These are phyloP conservation scores for Debaryomyces coudertii DNA, from an alignment of 1,139 yeast species.

Conservation along the genomic window DNA sequence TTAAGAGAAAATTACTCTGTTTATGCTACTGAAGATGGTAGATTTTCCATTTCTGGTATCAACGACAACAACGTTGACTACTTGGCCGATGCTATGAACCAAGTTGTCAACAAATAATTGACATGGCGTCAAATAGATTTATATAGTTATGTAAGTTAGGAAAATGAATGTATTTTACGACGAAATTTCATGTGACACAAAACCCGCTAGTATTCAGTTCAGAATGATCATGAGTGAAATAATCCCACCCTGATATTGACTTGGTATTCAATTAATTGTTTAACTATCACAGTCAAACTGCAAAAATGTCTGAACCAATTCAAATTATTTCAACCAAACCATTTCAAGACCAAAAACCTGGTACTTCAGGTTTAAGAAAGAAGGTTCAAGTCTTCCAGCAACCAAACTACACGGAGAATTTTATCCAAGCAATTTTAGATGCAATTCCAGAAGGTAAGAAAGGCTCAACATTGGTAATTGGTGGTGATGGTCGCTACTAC, in stretches of 20 bases:
- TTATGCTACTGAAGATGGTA: slow-evolving; percentile 86
- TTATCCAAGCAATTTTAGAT: slow-evolving; percentile 80
- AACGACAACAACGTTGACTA: slow-evolving; percentile 79
- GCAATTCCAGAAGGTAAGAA: slow-evolving; percentile 89
- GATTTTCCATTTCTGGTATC: slow-evolving; percentile 90
- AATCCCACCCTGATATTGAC: background rate
- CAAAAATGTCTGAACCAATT: slow-evolving; percentile 18
- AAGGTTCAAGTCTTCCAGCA: slow-evolving; percentile 84
- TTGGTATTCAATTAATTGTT: background rate
- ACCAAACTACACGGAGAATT: slow-evolving; percentile 86
- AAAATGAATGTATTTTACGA: slow-evolving; percentile 4
- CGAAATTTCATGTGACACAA: slow-evolving; percentile 2
- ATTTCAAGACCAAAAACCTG: slow-evolving; percentile 92
- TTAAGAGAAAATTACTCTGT: slow-evolving; percentile 75
- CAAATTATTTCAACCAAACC: slow-evolving; percentile 62
- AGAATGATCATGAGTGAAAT: background rate
- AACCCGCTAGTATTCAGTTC: background rate
- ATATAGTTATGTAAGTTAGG: background rate
- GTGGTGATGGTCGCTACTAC: slow-evolving; percentile 96
- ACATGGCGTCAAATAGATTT: slow-evolving; percentile 3
- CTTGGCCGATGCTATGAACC: slow-evolving; percentile 75
- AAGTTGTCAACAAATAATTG: slow-evolving; percentile 45
- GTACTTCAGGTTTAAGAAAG: slow-evolving; percentile 95
- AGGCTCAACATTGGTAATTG: slow-evolving; percentile 81
- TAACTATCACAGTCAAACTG: background rate